A percentile compares a stretch with the other conserved stretches of the same genome.
Conservation (phyloP, 768 basidiomycete genomes). For the Postia placenta region DNA sequence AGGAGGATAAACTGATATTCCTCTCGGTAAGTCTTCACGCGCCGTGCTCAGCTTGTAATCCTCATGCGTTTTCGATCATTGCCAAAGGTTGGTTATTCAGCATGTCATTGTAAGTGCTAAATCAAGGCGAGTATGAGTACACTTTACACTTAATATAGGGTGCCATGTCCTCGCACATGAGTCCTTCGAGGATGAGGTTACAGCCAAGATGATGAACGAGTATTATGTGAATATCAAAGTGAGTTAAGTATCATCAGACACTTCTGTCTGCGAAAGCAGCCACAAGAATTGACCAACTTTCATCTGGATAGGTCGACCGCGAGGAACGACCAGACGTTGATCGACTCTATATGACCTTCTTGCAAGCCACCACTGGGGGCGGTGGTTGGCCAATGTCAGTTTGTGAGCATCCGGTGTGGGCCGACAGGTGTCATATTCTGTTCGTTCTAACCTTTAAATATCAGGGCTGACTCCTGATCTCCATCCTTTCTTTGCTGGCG, state of each 20-base stretch:
- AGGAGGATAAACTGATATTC: slow-evolving; percentile 28
- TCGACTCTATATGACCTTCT: slow-evolving; percentile 37
- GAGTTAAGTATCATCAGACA: no score
- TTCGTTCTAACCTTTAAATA: neutral
- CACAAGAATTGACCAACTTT: neutral
- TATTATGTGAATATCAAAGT: slow-evolving; percentile 32
- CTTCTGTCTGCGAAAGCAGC: neutral
- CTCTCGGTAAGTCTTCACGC: slow-evolving; percentile 20
- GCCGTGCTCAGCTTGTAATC: neutral
- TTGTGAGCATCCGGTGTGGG: slow-evolving; percentile 16
- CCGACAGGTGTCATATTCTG: no score
- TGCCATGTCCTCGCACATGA: slow-evolving; percentile 27
- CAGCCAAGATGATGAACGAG: slow-evolving; percentile 34
- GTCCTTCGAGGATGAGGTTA: slow-evolving; percentile 32
- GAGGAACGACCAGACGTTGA: slow-evolving; percentile 39
- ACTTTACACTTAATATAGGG: slow-evolving; percentile 9
- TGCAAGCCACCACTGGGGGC: slow-evolving; percentile 27
- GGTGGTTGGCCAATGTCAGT: slow-evolving; percentile 31
- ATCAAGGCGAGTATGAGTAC: slow-evolving; percentile 11
- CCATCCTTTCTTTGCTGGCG: slow-evolving; percentile 23
- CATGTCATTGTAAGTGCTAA: slow-evolving; percentile 33
- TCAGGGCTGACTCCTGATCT: slow-evolving; percentile 22
- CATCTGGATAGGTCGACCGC: slow-evolving; percentile 25
- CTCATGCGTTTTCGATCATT: no score
- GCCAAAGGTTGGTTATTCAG: slow-evolving; percentile 31